A percentile compares a stretch with the other conserved stretches of the same genome.
These are phyloP conservation scores for Plasmodium yoelii DNA, from an alignment of 169 alveolate genomes.

Conservation along the genomic window DNA sequence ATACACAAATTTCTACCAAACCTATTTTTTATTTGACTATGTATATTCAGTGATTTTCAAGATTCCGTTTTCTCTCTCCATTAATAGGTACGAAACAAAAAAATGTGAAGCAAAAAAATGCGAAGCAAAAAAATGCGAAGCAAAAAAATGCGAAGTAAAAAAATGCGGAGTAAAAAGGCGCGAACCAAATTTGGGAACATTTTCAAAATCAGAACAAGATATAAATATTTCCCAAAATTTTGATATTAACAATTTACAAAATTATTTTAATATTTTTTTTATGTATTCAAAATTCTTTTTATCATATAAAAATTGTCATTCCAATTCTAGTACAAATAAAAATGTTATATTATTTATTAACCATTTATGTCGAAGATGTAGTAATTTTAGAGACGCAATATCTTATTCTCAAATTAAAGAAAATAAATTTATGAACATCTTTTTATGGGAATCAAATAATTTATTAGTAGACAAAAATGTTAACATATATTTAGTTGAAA, in stretches of 20 bases:
- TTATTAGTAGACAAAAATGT: too few species aligned
- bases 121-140: background rate
- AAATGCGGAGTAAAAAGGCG: background rate
- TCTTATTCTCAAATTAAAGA: too few species aligned
- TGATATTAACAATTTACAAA: background rate
- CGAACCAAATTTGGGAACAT: background rate
- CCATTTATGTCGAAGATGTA: too few species aligned
- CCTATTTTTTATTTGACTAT: constrained; percentile 19
- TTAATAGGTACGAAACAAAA: background rate
- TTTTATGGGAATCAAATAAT: too few species aligned
- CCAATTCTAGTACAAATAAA: too few species aligned
- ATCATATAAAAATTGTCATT: too few species aligned
- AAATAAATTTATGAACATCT: too few species aligned
- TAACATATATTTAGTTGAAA: too few species aligned
- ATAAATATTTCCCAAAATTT: background rate
- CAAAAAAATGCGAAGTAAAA: background rate
- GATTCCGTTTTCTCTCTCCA: background rate
- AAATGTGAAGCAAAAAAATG: background rate
- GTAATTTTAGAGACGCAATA: too few species aligned
- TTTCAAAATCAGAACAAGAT: background rate
- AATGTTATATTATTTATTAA: too few species aligned
- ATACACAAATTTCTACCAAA: constrained; percentile 36
- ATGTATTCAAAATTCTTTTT: too few species aligned
- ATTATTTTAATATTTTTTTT: background rate
- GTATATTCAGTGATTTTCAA: constrained; percentile 28